Evolutionary conservation across 768 basidiomycete species (phyloP), one percentile per base, ranked within the genome.

Genomic region (Pisolithus albus): DNA sequence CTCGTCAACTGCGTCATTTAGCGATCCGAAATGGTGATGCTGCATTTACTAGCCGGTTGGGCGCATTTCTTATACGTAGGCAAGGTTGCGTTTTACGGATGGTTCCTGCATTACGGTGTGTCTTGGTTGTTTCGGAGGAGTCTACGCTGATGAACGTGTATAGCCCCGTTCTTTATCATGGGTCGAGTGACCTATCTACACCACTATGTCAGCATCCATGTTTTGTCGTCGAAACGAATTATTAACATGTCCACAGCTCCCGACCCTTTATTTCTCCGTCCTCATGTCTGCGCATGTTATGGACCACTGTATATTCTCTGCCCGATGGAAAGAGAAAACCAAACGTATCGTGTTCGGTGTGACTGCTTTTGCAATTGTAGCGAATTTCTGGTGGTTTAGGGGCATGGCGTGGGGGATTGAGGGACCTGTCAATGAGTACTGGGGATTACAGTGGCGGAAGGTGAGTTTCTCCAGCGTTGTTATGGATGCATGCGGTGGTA

Each of bases 101-200:
- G 95, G 95, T 71, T 78, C 16, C 77, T 97, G 63, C 95, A 99
- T 71, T 99, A 81, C 61, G 61, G 93, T 94, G 11, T 42, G 43
- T 18, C 37, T 28, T 18, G 28, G 2, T 23, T 41, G 4, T 23
- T 9, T 28, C 11, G 6, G 9, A 9, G 44, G 7, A 32, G 16
- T 10, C 28, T 23, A 37, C 16, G 51, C 36, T 50, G 28, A 59
- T 32, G 32, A 42, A 11, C 47, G 9, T 5, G 19, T 57, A 9
- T 59, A 96, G 94, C 86, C 21, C 95, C 95, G 1, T 99, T 97
- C 84, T 72, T 97, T 58, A 84, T 97, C 72, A 99, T 99, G 96
- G 94, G 91, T 19, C 90, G 93, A 53, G 90, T 93, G 4, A 96
- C 93, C 28, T 97, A 97, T 60, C 72, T 98, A 24, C 95, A 98